Evolutionary conservation across 1,284 basidiomycete species (phyloP).

Genomic region (Sparassis latifolia): DNA sequence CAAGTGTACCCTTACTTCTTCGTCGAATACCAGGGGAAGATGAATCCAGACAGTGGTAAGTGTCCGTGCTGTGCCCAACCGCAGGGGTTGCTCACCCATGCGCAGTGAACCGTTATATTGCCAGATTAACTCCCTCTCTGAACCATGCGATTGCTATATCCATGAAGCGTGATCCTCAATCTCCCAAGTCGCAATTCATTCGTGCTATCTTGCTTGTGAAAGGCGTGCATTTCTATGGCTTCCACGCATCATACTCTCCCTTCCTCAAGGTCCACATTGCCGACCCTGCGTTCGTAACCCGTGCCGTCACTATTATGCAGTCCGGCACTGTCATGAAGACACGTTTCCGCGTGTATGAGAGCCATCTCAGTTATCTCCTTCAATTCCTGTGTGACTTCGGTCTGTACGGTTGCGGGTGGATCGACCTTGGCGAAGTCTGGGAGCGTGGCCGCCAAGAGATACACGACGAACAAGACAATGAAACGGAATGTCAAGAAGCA

Average conservation of each 20-base stretch:
- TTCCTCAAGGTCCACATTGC: constrained; percentile 85
- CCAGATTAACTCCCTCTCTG: constrained; percentile 61
- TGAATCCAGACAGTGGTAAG: constrained; percentile 45
- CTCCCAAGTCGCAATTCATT: constrained; percentile 52
- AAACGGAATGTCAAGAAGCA: constrained; percentile 7
- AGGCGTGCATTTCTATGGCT: constrained; percentile 95
- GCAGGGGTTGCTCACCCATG: neutral
- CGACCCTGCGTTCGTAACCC: constrained; percentile 65
- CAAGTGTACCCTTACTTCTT: constrained; percentile 82
- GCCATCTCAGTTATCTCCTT: constrained; percentile 82
- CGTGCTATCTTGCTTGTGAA: constrained; percentile 82
- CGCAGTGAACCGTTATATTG: constrained; percentile 65
- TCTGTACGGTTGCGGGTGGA: constrained; percentile 89
- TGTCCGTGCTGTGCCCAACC: neutral
- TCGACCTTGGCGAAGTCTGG: constrained; percentile 63
- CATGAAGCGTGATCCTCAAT: constrained; percentile 55
- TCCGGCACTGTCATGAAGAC: constrained; percentile 78
- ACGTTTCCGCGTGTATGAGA: constrained; percentile 79
- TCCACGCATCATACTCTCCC: constrained; percentile 79
- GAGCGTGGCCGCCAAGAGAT: constrained; percentile 38
- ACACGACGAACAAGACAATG: constrained; percentile 1
- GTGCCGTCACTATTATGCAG: constrained; percentile 70
- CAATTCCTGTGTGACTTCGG: constrained; percentile 97
- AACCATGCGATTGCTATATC: constrained; percentile 76
- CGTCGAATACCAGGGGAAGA: constrained; percentile 57